Base-by-base conservation (phyloP, 805 yeast genomes). In the Candida broadrunensis region DNA sequence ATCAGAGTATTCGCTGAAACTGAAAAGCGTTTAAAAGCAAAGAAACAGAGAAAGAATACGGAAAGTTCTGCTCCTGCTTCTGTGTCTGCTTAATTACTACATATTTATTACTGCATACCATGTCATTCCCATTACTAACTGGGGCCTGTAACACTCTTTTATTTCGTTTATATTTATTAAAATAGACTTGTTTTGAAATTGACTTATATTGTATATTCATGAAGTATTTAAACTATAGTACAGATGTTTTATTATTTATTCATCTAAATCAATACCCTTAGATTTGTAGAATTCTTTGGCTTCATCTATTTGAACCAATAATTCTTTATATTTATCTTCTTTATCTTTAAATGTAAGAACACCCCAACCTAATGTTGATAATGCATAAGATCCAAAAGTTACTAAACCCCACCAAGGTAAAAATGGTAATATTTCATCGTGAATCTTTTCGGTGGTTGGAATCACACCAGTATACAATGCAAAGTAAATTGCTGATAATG, bases 1-100 rank as follows among this genome's bases (percentile, higher is more conserved):
- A 80, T 91, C 50, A 74, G 78, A 44, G 97, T 80, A 4, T 91
- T 90, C 69, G 88, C 95, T 1, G 84, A 85, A 50, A 79, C 88
- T 38, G 97, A 90, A 61, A 80, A 80, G 63, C 70, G 70, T 54
- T 63, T 85, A 55, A 78, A 81, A 47, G 54, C 63, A 35, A 67
- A 64, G 48, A 60, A 47, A 47, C 41, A 21, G 24, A 6, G n/a
- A n/a, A n/a, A n/a, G n/a, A n/a, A n/a, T n/a, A n/a, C n/a, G n/a
- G n/a, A n/a, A 30, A 17, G 19, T 15, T 8, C 33, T 30, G 8
- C 19, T 8, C 8, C 11, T 30, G 8, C 19, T 13, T 13, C 8
- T 8, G 17, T 32, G 5, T 32, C 25, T 32, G 23, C 35, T 8
- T 30, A 30, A 16, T 30, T 30, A 8, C 8, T 30, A 8, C 19